These are phyloP conservation scores for Collybiopsis confluens DNA, from an alignment of 768 basidiomycete genomes.

Conservation along the genomic window DNA sequence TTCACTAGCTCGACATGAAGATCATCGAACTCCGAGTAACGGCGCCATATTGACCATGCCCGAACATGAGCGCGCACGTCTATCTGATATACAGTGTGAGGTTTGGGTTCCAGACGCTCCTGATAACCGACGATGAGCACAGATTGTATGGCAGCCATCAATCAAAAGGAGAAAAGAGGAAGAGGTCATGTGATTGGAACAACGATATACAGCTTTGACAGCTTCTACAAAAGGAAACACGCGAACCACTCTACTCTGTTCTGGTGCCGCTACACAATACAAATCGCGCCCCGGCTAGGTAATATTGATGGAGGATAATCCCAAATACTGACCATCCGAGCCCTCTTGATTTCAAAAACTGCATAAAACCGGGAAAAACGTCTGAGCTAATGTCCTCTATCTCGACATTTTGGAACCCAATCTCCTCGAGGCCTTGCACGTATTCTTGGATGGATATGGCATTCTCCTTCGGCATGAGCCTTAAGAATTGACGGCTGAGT, in stretches of 20 bases:
- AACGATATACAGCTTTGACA: neutral
- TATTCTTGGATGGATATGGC: constrained; percentile 44
- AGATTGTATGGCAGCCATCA: constrained; percentile 74
- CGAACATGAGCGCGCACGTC: constrained; percentile 84
- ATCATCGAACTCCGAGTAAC: constrained; percentile 93
- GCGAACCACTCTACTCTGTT: constrained; percentile 10
- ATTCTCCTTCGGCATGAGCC: constrained; percentile 47
- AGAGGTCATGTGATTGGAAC: neutral
- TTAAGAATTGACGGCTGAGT: constrained; percentile 27
- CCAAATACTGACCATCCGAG: constrained; percentile 41
- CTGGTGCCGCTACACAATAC: constrained; percentile 39
- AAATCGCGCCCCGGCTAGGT: constrained; percentile 39
- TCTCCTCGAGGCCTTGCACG: constrained; percentile 32
- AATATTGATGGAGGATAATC: constrained; percentile 31
- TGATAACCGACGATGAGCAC: constrained; percentile 68
- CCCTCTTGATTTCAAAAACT: constrained; percentile 43
- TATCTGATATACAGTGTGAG: constrained; percentile 81
- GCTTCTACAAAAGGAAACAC: neutral
- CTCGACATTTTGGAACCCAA: constrained; percentile 51
- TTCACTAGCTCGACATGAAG: constrained; percentile 79
- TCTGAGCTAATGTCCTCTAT: constrained; percentile 52
- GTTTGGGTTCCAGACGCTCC: constrained; percentile 62
- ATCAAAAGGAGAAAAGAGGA: neutral
- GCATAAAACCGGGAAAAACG: constrained; percentile 55
- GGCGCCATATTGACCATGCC: constrained; percentile 90